Evolutionary conservation across 345 rosid species (phyloP), one percentile per base, ranked within the genome.

Genomic region (Acer yangbiense): DNA sequence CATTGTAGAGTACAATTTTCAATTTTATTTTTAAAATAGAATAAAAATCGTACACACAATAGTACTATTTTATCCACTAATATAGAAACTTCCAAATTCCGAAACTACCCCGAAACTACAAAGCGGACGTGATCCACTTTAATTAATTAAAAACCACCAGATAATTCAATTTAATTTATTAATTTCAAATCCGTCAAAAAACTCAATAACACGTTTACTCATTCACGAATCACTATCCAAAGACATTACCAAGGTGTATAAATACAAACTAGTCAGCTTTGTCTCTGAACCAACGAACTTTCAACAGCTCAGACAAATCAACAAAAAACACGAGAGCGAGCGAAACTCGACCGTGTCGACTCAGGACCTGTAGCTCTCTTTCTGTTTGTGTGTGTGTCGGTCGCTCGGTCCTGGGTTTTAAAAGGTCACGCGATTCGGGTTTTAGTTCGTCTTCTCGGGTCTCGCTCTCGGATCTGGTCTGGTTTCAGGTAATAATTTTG

Each of bases 41-140:
- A 32, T 35, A 5, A 3, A 35, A 32, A 32, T 32, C 35, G 35
- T 32, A 32, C 35, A 32, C 35, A 17, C 70, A 7, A 39, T 32
- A 2, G 83, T 77, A 80, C 84, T 9, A 55, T 29, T 77, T 77
- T 69, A 80, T 61, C 78, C 68, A 10, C 72, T 23, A 55, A 41
- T 29, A n/a, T 21, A 23, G 27, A 2, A 44, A 27, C 71, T 18
- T 50, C 79, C 80, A 83, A 77, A 70, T 3, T n/a, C n/a, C 44
- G 85, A 79, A 82, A 80, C 68, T 54, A 20, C 87, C 72, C 68
- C 78, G 76, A 76, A 78, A 72, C 67, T 68, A 44, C 82, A 46
- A n/a, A 55, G 65, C 80, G 71, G 71, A 71, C 76, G 76, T 2
- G 65, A 78, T 14, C 55, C 64, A 1, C 10, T 20, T 20, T n/a